Conservation (phyloP, 2,329 filamentous ascomycete genomes). For the Setomelanomma holmii region DNA sequence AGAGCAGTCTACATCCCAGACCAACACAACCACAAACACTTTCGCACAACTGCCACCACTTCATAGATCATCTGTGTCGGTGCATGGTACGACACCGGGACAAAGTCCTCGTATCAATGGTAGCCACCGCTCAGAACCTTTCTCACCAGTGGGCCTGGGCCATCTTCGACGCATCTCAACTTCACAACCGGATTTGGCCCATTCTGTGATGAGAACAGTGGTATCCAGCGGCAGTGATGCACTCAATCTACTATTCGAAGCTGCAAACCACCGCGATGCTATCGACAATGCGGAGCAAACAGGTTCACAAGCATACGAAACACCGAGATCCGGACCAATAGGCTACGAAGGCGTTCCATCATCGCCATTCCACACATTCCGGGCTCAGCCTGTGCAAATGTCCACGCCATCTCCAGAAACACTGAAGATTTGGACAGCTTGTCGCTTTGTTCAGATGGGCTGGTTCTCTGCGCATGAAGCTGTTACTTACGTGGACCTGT, state of each 20-base stretch:
- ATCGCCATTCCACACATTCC: slow-evolving; percentile 43
- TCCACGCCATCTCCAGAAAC: slow-evolving; percentile 49
- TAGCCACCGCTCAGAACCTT: slow-evolving; percentile 33
- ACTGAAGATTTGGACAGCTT: slow-evolving; percentile 56
- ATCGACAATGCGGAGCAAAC: slow-evolving; percentile 41
- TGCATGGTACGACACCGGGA: slow-evolving; percentile 31
- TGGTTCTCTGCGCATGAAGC: slow-evolving; percentile 64
- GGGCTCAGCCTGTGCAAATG: slow-evolving; percentile 47
- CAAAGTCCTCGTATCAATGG: slow-evolving; percentile 34
- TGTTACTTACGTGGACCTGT: slow-evolving; percentile 60
- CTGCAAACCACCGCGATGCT: slow-evolving; percentile 51
- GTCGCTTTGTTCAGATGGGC: slow-evolving; percentile 63
- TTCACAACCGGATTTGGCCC: slow-evolving; percentile 44
- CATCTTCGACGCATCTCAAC: slow-evolving; percentile 42
- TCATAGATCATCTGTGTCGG: slow-evolving; percentile 34
- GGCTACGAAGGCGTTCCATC: slow-evolving; percentile 30
- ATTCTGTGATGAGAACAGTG: slow-evolving; percentile 56
- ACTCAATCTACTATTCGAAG: slow-evolving; percentile 61
- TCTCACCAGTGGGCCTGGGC: slow-evolving; percentile 36
- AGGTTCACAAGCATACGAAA: slow-evolving; percentile 50
- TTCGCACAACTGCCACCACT: slow-evolving; percentile 24
- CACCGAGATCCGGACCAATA: slow-evolving; percentile 38
- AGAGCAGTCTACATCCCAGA: slow-evolving; percentile 14
- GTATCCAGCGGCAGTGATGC: slow-evolving; percentile 63
- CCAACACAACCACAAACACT: slow-evolving; percentile 10